Evolutionary conservation across 495 filamentous ascomycete species (phyloP).

Genomic region (Penicillium macrosclerotiorum): DNA sequence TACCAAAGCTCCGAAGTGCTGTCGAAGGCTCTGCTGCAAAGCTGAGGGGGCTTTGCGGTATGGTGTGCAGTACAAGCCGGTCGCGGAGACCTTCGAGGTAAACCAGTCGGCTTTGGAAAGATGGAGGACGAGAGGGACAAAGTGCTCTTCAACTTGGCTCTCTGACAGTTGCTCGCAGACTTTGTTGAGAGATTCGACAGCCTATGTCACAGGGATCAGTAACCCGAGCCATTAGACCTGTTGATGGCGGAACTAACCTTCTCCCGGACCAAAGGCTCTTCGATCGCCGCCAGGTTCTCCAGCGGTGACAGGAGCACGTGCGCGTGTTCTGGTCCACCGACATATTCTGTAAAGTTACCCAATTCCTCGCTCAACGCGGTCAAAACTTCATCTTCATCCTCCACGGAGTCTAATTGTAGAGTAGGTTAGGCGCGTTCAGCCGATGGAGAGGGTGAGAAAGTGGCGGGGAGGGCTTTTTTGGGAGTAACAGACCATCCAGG

Average conservation of each 20-base stretch:
- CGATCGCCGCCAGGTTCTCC: conserved; percentile 97
- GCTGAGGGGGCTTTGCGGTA: conserved; percentile 82
- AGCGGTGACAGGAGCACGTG: conserved; percentile 95
- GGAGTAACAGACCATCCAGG: conserved; percentile 73
- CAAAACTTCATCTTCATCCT: conserved; percentile 97
- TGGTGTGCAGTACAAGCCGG: conserved; percentile 87
- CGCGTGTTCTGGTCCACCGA: conserved; percentile 88
- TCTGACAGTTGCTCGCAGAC: conserved; percentile 89
- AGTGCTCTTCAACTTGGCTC: conserved; percentile 91
- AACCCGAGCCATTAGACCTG: neutral
- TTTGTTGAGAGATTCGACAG: conserved; percentile 98
- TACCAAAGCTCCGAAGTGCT: conserved; percentile 87
- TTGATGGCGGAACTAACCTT: conserved; percentile 60
- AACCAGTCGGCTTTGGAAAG: conserved; percentile 99
- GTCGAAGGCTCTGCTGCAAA: conserved; percentile 84
- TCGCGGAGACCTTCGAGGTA: conserved; percentile 97
- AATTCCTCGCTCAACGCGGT: conserved; percentile 96
- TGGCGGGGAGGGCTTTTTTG: conserved; percentile 8
- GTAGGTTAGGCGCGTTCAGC: conserved; percentile 24
- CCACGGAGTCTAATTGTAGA: conserved; percentile 76
- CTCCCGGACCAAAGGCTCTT: conserved; percentile 94
- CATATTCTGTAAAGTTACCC: conserved; percentile 94
- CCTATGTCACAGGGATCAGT: conserved; percentile 50
- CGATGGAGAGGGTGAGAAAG: neutral
- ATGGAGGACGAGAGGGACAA: conserved; percentile 89